Percentiles rank a stretch among this genome's conserved stretches.
phyloP scores from a whole-genome alignment of 208 protist species.

The Trypanosomatidae sp. region DNA sequence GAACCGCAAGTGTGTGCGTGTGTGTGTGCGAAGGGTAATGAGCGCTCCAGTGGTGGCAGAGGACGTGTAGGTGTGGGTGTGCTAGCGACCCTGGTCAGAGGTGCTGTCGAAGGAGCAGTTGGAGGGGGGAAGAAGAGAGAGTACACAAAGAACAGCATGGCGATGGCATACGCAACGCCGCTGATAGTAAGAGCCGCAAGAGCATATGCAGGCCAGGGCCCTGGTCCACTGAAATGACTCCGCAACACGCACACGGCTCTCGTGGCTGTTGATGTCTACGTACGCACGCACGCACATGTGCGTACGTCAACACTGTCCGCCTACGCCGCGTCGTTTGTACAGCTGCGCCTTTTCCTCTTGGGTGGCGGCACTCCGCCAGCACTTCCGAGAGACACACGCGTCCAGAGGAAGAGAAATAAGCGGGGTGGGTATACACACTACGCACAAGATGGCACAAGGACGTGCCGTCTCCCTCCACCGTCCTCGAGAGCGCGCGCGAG shows the following conservation, averaged over 20 bases:
- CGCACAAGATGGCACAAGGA: background rate
- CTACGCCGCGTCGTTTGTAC: no score
- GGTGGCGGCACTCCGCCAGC: background rate
- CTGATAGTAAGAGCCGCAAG: background rate
- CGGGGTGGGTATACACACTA: background rate
- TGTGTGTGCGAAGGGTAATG: background rate
- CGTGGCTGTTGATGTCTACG: background rate
- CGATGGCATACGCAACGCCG: background rate
- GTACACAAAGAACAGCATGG: background rate
- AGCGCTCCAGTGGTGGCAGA: background rate
- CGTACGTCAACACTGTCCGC: no score
- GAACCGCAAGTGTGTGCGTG: background rate
- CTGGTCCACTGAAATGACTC: background rate
- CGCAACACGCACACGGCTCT: background rate
- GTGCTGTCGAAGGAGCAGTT: background rate
- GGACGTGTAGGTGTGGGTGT: background rate
- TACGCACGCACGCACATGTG: background rate
- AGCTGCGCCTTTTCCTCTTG: no score
- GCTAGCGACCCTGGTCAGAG: background rate
- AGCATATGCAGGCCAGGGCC: background rate
- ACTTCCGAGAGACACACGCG: constrained; percentile 2
- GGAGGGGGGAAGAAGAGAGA: background rate
- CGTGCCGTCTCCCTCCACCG: background rate
- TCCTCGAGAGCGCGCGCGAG: background rate
- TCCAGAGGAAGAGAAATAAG: constrained; percentile 4